Conservation (phyloP, 2,329 filamentous ascomycete genomes). For the Blastomyces percursus region DNA sequence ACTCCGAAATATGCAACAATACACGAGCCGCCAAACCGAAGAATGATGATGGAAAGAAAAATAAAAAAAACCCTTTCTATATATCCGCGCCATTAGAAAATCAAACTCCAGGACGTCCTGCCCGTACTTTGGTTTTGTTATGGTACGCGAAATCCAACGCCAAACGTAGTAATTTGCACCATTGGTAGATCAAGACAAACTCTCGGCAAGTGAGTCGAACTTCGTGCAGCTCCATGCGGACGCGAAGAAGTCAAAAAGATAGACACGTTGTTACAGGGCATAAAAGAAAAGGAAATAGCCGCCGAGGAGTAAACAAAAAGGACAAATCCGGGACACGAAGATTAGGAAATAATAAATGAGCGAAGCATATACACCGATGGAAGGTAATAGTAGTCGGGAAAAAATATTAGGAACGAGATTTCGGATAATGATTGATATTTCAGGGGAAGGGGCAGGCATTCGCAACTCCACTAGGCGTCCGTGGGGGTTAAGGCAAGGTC, state of each 20-base stretch:
- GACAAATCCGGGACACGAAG: background rate
- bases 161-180: background rate
- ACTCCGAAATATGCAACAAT: slow-evolving; percentile 2
- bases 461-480: background rate
- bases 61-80: background rate
- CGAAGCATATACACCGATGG: background rate
- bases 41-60: no score
- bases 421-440: background rate
- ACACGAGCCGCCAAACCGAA: background rate
- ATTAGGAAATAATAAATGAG: background rate
- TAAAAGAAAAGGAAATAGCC: background rate
- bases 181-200: background rate
- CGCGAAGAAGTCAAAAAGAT: background rate
- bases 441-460: background rate
- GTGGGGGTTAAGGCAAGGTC: background rate
- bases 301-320: background rate
- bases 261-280: background rate
- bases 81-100: background rate
- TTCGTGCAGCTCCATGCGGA: background rate
- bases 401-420: background rate
- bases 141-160: background rate
- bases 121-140: background rate
- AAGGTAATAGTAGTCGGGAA: background rate
- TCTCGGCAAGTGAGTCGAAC: background rate
- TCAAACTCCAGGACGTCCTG: background rate